A percentile compares a stretch with the other conserved stretches of the same genome.
These are phyloP conservation scores for Solanum sitiens DNA, from an alignment of 257 asterid genomes.

Conservation along the genomic window DNA sequence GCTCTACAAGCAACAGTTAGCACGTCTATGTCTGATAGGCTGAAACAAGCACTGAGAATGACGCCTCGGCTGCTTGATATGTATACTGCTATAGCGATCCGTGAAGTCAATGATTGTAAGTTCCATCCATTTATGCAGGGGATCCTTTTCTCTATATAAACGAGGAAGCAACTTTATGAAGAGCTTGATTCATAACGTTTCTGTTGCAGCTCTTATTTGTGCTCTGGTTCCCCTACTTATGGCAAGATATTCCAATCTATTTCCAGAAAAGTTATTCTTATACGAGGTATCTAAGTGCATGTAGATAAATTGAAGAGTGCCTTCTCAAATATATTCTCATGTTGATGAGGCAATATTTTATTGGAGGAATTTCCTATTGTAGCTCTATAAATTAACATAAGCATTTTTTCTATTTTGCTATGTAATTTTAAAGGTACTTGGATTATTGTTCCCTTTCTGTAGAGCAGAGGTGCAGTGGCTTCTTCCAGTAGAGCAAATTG, in stretches of 20 bases:
- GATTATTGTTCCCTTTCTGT: background rate
- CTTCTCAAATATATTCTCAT: background rate
- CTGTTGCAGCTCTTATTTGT: constrained; percentile 62
- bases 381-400: background rate
- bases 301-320: background rate
- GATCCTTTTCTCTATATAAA: background rate
- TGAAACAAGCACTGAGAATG: constrained; percentile 65
- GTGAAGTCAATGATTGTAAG: constrained; percentile 66
- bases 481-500: background rate
- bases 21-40: constrained; percentile 61
- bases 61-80: constrained; percentile 75
- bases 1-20: constrained; percentile 57
- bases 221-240: constrained; percentile 76
- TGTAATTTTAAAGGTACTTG: background rate
- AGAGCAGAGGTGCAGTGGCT: background rate
- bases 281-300: constrained; percentile 51
- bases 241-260: constrained; percentile 73
- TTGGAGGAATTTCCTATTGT: background rate
- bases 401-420: background rate
- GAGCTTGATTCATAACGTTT: constrained; percentile 13
- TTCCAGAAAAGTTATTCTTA: constrained; percentile 65
- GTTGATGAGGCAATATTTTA: background rate
- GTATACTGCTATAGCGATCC: constrained; percentile 57
- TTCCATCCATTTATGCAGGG: constrained; percentile 3
- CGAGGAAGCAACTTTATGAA: background rate